Evolutionary conservation across 2,329 filamentous ascomycete species (phyloP), one percentile per base, ranked within the genome.

Genomic region (Metarhizium anisopliae): DNA sequence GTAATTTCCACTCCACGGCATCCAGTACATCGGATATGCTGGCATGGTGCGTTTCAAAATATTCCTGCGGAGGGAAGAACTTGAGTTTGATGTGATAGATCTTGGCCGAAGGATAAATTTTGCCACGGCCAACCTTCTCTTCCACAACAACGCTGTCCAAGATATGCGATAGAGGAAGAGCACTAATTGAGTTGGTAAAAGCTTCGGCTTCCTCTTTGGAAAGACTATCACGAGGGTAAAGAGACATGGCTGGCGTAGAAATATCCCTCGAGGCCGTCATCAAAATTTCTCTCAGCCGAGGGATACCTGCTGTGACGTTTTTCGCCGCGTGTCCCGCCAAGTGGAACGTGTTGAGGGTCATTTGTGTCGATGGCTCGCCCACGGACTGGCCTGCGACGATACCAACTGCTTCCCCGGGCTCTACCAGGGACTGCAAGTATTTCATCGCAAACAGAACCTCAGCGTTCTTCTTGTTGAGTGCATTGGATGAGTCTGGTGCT

Each of bases 311-410:
- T 0, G 94, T 99, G 68, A 99, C 95, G 81, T 99, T 99, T 79
- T 96, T 97, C 35, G 94, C 87, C 20, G 94, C 92, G 77, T 97
- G 93, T 67, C 94, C 94, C 71, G 94, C 94, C 82, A 99, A 89
- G 81, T 99, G 94, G 83, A 99, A 99, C 32, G 95, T 99, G 74
- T 99, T 99, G 55, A 99, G 77, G 7, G 95, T 99, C 95, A 99
- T 99, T 71, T 99, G 94, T 11, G 94, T 99, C 2, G 92, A 96
- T 8, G 95, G 94, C 68, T 99, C 95, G 68, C 94, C 94, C 47
- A 99, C 86, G 36, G 93, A 97, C 72, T 99, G 94, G 10, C 92
- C 92, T 52, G 95, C 95, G 57, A 99, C 90, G 60, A 99, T 95
- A 62, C 94, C 94, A 30, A 99, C 92, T 30, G 94, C 93, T 74